Evolutionary conservation across 2,329 filamentous ascomycete species (phyloP), one percentile per base, ranked within the genome.

Genomic region (Westerdykella aurantiaca): DNA sequence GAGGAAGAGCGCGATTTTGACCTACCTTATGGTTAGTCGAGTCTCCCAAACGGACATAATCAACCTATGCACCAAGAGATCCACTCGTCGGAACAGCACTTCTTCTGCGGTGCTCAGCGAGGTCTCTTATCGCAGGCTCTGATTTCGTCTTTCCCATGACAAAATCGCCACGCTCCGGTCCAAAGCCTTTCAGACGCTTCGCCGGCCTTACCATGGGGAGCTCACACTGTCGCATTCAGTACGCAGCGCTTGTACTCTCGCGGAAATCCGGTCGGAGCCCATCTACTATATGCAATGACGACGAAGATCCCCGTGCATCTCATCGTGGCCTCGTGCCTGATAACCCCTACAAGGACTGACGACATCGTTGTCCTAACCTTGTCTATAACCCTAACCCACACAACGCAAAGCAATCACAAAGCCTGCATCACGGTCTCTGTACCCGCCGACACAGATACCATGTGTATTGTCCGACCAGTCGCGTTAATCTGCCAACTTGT

Each of bases 401-500:
- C 66, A 56, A 29, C 41, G 39, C 58, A 58, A 47, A 42, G 48
- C 49, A 56, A 59, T 68, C 61, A 68, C 61, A 63, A 67, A 69
- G 72, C 72, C 73, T 67, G 65, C 72, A 71, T 74, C 74, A 69
- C 65, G 75, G 74, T 71, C 22, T 37, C 37, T 39, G 5, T 43
- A 39, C 11, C 25, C 44, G 76, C 45, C 66, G 73, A 70, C 69
- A 72, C 64, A 63, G 70, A 75, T 72, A 71, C 66, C 44, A 52
- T 38, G 42, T 57, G 67, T 65, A 65, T 68, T 72, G 75, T 75
- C 69, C 64, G 78, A 79, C 78, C 80, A 79, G 74, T 76, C 79
- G 77, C 73, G 79, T 84, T 68, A 85, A 77, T 82, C 75, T 21
- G 76, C 77, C 78, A 78, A 74, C 73, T 72, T 70, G 60, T 67